Evolutionary conservation across 192 early-diverging fungal species (phyloP).

Genomic region (Coemansia sp.): DNA sequence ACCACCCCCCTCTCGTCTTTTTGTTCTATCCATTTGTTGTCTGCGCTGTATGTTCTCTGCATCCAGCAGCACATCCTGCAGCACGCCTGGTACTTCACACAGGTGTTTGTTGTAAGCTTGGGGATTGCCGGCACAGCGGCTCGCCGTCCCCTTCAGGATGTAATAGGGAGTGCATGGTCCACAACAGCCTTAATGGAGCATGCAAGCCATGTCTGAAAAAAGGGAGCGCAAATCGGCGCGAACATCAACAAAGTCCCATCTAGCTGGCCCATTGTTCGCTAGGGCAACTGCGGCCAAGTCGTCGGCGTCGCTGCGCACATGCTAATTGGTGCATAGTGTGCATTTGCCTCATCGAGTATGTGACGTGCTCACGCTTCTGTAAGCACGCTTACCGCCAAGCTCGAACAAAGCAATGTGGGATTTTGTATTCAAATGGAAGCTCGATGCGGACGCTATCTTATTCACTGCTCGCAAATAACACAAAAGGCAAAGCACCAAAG

Average conservation of each 20-base stretch:
- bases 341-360: background rate
- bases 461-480: background rate
- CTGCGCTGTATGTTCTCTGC: too few relatives aligned
- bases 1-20: slow-evolving; percentile 5
- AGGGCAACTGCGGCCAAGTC: background rate
- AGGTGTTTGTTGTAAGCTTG: too few relatives aligned
- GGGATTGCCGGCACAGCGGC: too few relatives aligned
- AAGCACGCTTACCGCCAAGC: background rate
- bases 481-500: background rate
- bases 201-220: background rate
- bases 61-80: too few relatives aligned
- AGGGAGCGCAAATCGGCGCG: background rate
- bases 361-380: background rate
- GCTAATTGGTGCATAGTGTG: background rate
- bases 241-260: background rate
- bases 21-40: too few relatives aligned
- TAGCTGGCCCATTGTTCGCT: background rate
- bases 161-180: too few relatives aligned
- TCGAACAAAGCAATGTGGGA: background rate
- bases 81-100: too few relatives aligned
- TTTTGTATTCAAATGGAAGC: background rate
- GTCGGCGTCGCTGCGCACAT: background rate
- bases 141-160: too few relatives aligned
- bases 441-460: background rate
- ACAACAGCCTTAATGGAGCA: too few relatives aligned